Percentiles rank a stretch among this genome's conserved stretches.
phyloP scores from a whole-genome alignment of 1,139 yeast species.

The Protomyces macrosporus region DNA sequence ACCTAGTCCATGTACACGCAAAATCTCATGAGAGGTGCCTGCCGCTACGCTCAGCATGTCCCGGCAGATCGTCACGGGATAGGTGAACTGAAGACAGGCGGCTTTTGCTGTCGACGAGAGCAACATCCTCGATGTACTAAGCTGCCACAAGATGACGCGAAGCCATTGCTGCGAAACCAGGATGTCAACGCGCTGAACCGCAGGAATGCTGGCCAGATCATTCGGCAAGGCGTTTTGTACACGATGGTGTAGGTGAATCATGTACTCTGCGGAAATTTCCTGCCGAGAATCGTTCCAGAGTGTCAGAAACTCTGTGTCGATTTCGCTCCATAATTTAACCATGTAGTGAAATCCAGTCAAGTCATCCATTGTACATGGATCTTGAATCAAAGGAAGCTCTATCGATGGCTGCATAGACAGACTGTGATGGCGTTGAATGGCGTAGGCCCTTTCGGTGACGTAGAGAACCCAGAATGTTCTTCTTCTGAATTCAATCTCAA shows the following conservation, averaged over 20 bases:
- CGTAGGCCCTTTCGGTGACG: constrained; percentile 21
- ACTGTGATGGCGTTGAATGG: constrained; percentile 17
- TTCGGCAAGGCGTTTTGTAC: constrained; percentile 6
- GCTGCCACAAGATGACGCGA: constrained; percentile 19
- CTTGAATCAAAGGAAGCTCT: constrained; percentile 1
- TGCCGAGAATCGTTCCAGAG: constrained; percentile 15
- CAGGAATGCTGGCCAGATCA: constrained; percentile 1
- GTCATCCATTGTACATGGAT: constrained; percentile 1
- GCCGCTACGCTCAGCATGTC: constrained; percentile 29
- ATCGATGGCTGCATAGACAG: constrained; percentile 20
- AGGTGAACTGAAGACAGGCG: constrained; percentile 20
- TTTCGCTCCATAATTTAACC: constrained; percentile 20
- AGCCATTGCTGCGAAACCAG: constrained; percentile 25
- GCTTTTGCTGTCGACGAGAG: constrained; percentile 28
- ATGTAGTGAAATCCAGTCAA: constrained; percentile 16
- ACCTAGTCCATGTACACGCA: constrained; percentile 34
- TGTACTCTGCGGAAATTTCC: constrained; percentile 9
- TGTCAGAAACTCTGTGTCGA: constrained; percentile 11
- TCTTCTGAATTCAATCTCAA: background rate
- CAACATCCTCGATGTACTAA: constrained; percentile 21
- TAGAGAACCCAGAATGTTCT: constrained; percentile 22
- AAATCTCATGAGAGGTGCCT: constrained; percentile 26
- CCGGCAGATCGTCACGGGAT: constrained; percentile 30
- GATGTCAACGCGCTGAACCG: constrained; percentile 20
- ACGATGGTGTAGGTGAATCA: constrained; percentile 3